phyloP scores from a whole-genome alignment of 805 yeast species.

The Zygosaccharomyces pseudorouxii region DNA sequence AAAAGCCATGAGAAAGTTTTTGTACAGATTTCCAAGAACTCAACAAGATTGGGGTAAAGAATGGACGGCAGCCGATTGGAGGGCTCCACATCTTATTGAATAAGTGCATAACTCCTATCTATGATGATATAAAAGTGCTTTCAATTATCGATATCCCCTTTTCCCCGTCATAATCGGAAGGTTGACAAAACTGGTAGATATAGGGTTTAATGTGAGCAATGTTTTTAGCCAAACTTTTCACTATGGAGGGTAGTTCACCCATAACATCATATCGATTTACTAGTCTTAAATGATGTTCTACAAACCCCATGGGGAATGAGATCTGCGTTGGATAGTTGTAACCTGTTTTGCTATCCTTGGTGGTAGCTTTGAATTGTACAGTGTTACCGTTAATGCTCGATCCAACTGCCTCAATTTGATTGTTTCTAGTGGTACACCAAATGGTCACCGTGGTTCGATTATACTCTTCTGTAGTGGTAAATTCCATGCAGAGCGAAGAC shows the following conservation, averaged over 20 bases:
- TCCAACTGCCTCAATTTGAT: constrained; percentile 44
- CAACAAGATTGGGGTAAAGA: constrained; percentile 10
- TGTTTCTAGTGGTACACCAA: constrained; percentile 45
- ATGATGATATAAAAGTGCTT: constrained; percentile 60
- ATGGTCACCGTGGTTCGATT: constrained; percentile 38
- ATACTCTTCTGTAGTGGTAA: constrained; percentile 74
- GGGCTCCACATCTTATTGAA: constrained; percentile 12
- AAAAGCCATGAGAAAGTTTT: constrained; percentile 11
- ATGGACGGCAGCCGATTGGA: constrained; percentile 12
- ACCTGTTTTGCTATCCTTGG: constrained; percentile 57
- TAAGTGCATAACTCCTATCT: neutral
- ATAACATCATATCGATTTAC: constrained; percentile 83
- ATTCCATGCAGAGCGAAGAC: constrained; percentile 78
- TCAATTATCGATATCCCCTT: constrained; percentile 67
- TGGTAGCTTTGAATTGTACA: constrained; percentile 31
- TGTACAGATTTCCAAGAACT: constrained; percentile 12
- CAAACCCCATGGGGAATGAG: constrained; percentile 33
- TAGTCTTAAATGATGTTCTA: constrained; percentile 49
- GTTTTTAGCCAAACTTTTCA: constrained; percentile 71
- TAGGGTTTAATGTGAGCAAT: constrained; percentile 82
- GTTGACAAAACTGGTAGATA: constrained; percentile 76
- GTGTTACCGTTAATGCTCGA: constrained; percentile 58
- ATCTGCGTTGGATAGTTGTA: constrained; percentile 68
- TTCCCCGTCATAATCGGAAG: constrained; percentile 49
- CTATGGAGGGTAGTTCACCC: constrained; percentile 81